Conservation (phyloP, 169 alveolate species). For the Plasmodium vivax region DNA sequence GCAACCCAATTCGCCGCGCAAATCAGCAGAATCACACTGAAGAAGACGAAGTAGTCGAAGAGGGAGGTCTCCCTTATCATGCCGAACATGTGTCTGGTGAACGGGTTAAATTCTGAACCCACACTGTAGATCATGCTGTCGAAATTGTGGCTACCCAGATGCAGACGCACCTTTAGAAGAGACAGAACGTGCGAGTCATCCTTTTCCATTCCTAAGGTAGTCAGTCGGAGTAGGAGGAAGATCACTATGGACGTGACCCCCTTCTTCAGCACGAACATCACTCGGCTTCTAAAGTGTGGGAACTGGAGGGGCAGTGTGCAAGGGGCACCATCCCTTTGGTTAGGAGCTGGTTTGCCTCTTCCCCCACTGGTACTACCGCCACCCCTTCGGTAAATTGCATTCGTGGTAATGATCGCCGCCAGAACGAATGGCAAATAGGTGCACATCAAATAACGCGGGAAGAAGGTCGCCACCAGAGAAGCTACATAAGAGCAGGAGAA, state of each 20-base stretch:
- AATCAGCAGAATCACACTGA: background rate
- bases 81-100: constrained; percentile 26
- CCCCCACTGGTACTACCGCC: background rate
- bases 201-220: background rate
- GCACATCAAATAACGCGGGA: constrained; percentile 48
- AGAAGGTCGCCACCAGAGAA: constrained; percentile 5
- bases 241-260: constrained; percentile 47
- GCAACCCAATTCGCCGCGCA: background rate
- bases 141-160: constrained; percentile 34
- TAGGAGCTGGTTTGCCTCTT: background rate
- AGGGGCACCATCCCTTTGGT: background rate
- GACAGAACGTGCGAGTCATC: constrained; percentile 70
- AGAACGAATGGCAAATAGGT: constrained; percentile 58
- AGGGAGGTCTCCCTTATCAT: constrained; percentile 59
- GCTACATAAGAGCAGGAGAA: constrained; percentile 14
- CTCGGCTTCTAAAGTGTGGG: background rate
- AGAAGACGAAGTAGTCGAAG: constrained; percentile 16
- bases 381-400: background rate
- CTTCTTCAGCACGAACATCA: constrained; percentile 4
- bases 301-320: background rate
- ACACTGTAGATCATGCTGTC: constrained; percentile 59
- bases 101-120: constrained; percentile 57
- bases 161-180: constrained; percentile 49
- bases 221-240: constrained; percentile 19
- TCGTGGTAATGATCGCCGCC: constrained; percentile 12